Evolutionary conservation across 2,329 filamentous ascomycete species (phyloP).

Genomic region (Emmonsiellopsis sp.): DNA sequence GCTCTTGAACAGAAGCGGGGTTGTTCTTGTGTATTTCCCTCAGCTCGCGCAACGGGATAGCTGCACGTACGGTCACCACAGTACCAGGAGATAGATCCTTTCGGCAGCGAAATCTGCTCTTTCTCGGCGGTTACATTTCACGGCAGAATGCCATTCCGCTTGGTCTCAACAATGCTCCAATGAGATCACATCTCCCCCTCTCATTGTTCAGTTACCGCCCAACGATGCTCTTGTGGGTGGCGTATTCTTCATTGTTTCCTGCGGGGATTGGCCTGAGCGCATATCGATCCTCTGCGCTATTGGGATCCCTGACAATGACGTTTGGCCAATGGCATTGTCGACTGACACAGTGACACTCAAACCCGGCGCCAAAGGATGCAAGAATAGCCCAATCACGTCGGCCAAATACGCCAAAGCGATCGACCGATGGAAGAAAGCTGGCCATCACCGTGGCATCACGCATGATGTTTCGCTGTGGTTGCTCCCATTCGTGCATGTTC

Average conservation of each 20-base stretch:
- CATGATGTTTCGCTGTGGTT: neutral
- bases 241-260: neutral
- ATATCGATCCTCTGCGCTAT: neutral
- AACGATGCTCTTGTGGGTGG: neutral
- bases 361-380: neutral
- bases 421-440: neutral
- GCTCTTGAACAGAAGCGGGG: neutral
- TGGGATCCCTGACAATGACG: neutral
- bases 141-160: neutral
- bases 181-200: neutral
- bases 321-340: neutral
- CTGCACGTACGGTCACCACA: neutral
- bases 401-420: neutral
- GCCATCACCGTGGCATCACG: no score
- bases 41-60: neutral
- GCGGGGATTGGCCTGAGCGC: neutral
- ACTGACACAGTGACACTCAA: neutral
- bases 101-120: neutral
- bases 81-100: neutral
- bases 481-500: neutral
- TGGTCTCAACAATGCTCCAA: neutral
- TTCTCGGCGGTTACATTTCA: constrained; percentile 3
- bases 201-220: neutral
- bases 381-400: neutral
- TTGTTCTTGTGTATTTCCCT: neutral